Evolutionary conservation across 164 flowering plant species (phyloP).

Genomic region (Cinnamomum chago): DNA sequence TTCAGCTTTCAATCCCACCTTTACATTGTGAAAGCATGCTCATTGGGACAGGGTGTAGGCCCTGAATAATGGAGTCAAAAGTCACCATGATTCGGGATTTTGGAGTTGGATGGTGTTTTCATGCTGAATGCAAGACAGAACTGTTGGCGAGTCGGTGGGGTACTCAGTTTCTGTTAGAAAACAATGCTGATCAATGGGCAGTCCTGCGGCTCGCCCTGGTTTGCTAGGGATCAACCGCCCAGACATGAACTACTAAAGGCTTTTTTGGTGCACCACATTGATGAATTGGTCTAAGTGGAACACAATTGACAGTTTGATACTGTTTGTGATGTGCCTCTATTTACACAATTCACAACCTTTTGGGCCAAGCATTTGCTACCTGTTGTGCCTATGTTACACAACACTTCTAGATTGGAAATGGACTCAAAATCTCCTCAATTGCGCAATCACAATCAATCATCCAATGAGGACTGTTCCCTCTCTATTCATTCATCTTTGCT

Average conservation of each 20-base stretch:
- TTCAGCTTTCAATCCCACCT: conserved; percentile 34
- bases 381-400: too few species aligned
- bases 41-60: conserved; percentile 44
- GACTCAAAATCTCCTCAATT: not conserved
- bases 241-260: not conserved
- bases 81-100: conserved; percentile 39
- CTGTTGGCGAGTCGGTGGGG: conserved; percentile 2
- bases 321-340: not conserved
- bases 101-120: conserved; percentile 26
- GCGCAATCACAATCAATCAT: not conserved
- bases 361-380: too few species aligned
- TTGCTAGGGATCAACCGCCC: not conserved
- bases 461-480: not conserved
- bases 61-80: conserved; percentile 40
- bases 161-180: not conserved
- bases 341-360: not conserved
- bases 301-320: not conserved
- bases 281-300: not conserved
- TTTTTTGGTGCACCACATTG: conserved; percentile 10
- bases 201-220: not conserved
- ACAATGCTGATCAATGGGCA: not conserved
- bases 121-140: conserved; percentile 50
- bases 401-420: not conserved
- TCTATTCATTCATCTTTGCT: not conserved
- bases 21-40: conserved; percentile 34